Conservation (phyloP, 805 yeast genomes). For the Isabelozyma rhagii region DNA sequence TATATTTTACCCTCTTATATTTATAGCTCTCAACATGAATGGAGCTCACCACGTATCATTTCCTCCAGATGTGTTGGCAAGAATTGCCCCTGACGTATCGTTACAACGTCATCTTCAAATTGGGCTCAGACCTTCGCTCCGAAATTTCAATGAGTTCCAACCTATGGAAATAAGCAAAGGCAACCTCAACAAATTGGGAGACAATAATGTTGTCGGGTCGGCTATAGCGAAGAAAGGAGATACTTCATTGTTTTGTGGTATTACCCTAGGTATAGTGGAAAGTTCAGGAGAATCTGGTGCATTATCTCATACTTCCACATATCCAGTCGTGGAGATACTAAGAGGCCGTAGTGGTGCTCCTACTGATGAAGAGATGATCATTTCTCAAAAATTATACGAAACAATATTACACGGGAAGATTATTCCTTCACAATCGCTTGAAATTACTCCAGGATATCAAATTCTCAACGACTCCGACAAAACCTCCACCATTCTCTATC, state of each 20-base stretch:
- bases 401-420: constrained; percentile 55
- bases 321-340: constrained; percentile 73
- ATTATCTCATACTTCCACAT: constrained; percentile 36
- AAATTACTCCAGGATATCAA: constrained; percentile 11
- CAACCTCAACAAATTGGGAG: constrained; percentile 31
- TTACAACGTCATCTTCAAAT: constrained; percentile 72
- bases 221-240: constrained; percentile 66
- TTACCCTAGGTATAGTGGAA: constrained; percentile 68
- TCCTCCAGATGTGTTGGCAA: constrained; percentile 77
- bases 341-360: constrained; percentile 80
- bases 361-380: constrained; percentile 77
- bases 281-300: constrained; percentile 19
- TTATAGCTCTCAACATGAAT: not conserved
- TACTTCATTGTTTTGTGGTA: constrained; percentile 69
- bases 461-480: constrained; percentile 11
- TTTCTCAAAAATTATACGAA: constrained; percentile 65
- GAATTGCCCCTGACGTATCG: constrained; percentile 82
- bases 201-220: constrained; percentile 53
- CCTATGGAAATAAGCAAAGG: constrained; percentile 45
- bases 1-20: too few species aligned
- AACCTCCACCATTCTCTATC: constrained; percentile 18
- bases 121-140: constrained; percentile 73
- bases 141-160: constrained; percentile 72
- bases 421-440: constrained; percentile 33
- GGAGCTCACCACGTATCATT: constrained; percentile 44